Percentiles rank a stretch among this genome's conserved stretches.
phyloP scores from a whole-genome alignment of 129 eudicot species.

The Ambrosia artemisiifolia region DNA sequence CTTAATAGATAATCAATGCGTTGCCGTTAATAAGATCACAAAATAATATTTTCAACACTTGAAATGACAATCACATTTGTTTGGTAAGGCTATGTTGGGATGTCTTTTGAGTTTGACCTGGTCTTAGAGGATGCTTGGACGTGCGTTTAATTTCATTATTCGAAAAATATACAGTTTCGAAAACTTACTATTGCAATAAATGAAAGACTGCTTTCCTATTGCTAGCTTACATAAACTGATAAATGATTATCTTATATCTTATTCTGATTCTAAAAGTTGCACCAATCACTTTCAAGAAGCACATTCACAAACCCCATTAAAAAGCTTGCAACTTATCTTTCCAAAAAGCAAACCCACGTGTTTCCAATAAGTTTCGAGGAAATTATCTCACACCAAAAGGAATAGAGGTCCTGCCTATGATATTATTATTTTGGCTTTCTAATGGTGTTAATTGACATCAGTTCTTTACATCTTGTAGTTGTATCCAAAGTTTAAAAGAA shows the following conservation, averaged over 20 bases:
- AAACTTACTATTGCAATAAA: neutral
- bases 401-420: constrained; percentile 11
- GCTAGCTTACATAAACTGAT: too few relatives aligned
- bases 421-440: neutral
- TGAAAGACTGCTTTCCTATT: too few relatives aligned
- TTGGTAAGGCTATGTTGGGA: neutral
- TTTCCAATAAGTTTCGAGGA: constrained; percentile 6
- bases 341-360: constrained; percentile 10
- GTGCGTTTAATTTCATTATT: neutral
- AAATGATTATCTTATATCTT: too few relatives aligned
- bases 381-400: neutral
- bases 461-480: neutral
- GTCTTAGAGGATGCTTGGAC: too few relatives aligned
- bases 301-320: neutral
- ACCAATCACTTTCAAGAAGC: neutral
- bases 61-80: neutral
- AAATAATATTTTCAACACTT: neutral
- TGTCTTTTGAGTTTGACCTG: too few relatives aligned
- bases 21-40: neutral
- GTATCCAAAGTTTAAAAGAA: too few relatives aligned
- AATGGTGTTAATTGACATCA: neutral
- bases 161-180: neutral
- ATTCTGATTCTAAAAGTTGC: neutral
- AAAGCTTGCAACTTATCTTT: neutral
- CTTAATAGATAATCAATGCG: neutral